Evolutionary conservation across 202 grass and related monocot species (phyloP), one percentile per base, ranked within the genome.

Genomic region (Schoenoplectus triqueter): DNA sequence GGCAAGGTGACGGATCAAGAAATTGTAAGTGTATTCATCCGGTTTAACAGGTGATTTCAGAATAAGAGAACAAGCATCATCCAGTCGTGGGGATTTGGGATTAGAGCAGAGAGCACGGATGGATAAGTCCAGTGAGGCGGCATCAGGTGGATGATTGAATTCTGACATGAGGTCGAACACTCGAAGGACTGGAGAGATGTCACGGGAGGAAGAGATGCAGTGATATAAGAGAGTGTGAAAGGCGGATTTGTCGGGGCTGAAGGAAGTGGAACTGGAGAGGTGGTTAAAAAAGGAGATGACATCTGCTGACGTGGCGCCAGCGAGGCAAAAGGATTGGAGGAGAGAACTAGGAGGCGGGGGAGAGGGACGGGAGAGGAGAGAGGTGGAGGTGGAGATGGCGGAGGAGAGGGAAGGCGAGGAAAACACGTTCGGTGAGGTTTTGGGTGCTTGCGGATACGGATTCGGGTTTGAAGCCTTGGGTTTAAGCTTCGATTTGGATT

Each of bases 1-100:
- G 19, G 90, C 91, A 63, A 98, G 91, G 56, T 91, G 91, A 71
- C 93, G 93, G 88, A 90, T 75, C 74, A 90, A 83, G 85, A 87
- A 90, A 66, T 90, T 90, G 63, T 87, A 90, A 61, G 88, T 87
- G 85, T 78, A 90, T 3, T 55, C 80, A 66, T 90, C 88, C 4
- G 88, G 54, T 31, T 47, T 67, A 64, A 83, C 73, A 4, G 88
- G 72, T 52, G 84, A 78, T 80, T 79, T 67, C 15, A 86, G 81
- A 70, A 90, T 17, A 78, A 90, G 85, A 1, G 45, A 50, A 72
- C 88, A 90, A 44, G 88, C 88, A 40, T 90, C 85, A 2, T 90
- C 88, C 15, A 90, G 73, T 20, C 88, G 81, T 7, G 66, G 57
- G 5, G 66, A 69, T 10, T 83, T 56, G 20, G 64, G 21, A 52